Evolutionary conservation across 176 grass and related monocot genomes (phyloP).

Genomic region (Alloteropsis semialata): DNA sequence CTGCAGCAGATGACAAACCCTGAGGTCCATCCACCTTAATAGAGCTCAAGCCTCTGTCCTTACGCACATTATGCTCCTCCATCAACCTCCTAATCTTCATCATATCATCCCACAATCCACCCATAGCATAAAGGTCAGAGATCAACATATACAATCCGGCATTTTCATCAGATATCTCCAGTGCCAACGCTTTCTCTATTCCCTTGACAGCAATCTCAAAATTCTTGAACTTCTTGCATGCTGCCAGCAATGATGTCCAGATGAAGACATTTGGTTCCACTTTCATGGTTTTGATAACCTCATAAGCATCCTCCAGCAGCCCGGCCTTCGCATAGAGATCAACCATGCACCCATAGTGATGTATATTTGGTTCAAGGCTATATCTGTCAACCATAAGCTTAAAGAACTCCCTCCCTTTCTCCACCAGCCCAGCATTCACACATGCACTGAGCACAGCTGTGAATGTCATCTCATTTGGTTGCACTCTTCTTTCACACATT

Average conservation of each 20-base stretch:
- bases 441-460: slow-evolving; percentile 51
- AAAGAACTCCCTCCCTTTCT: slow-evolving; percentile 45
- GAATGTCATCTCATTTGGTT: slow-evolving; percentile 57
- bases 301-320: slow-evolving; percentile 51
- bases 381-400: slow-evolving; percentile 50
- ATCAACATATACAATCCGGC: slow-evolving; percentile 45
- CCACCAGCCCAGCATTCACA: slow-evolving; percentile 46
- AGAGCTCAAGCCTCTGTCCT: slow-evolving; percentile 41
- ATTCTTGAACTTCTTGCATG: slow-evolving; percentile 55
- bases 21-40: not conserved
- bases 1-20: not conserved
- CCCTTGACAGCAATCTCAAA: slow-evolving; percentile 49
- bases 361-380: slow-evolving; percentile 43
- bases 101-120: slow-evolving; percentile 41
- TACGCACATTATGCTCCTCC: slow-evolving; percentile 35
- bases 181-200: slow-evolving; percentile 48
- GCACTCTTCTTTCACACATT: slow-evolving; percentile 31
- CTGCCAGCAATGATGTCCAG: slow-evolving; percentile 55
- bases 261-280: slow-evolving; percentile 58
- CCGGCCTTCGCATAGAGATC: slow-evolving; percentile 64
- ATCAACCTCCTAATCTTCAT: slow-evolving; percentile 50
- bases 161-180: slow-evolving; percentile 50
- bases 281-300: slow-evolving; percentile 60
- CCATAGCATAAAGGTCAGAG: slow-evolving; percentile 55
- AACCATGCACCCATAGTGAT: slow-evolving; percentile 73